A percentile compares a stretch with the other conserved stretches of the same genome.
These are phyloP conservation scores for Colletotrichum graminicola DNA, from an alignment of 2,329 filamentous ascomycete genomes.

Conservation along the genomic window DNA sequence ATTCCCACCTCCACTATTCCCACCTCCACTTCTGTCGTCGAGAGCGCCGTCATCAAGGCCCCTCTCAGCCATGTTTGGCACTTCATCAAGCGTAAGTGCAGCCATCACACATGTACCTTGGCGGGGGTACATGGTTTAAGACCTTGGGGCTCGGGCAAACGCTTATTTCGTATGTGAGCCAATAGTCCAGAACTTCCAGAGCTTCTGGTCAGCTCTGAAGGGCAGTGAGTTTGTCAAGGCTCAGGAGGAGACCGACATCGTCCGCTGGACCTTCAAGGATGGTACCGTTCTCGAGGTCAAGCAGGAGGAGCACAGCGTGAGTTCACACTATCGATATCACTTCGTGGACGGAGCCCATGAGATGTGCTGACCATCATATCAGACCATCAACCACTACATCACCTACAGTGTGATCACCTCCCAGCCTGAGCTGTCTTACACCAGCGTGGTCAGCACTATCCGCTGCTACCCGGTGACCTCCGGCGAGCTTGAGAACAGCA, in stretches of 20 bases:
- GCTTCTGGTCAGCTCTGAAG: constrained; percentile 74
- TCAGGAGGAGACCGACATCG: constrained; percentile 73
- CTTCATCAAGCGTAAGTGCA: constrained; percentile 71
- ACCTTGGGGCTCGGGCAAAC: background rate
- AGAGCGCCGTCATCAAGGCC: constrained; percentile 76
- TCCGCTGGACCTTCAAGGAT: constrained; percentile 79
- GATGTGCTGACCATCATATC: background rate
- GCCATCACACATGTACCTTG: background rate
- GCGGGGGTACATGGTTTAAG: background rate
- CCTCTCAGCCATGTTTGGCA: constrained; percentile 78
- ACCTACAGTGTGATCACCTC: constrained; percentile 79
- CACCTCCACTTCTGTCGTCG: constrained; percentile 74
- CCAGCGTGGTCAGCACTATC: constrained; percentile 75
- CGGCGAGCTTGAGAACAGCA: constrained; percentile 72
- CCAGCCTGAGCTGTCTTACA: constrained; percentile 74
- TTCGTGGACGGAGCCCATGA: background rate
- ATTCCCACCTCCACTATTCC: constrained; percentile 78
- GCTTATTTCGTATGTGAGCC: background rate
- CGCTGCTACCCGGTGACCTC: constrained; percentile 75
- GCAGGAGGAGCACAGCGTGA: constrained; percentile 80
- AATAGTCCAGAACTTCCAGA: constrained; percentile 70
- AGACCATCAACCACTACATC: constrained; percentile 81
- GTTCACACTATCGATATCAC: constrained; percentile 44
- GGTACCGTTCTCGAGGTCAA: constrained; percentile 77
- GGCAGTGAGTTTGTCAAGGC: constrained; percentile 74